Conservation (phyloP, 208 protist genomes). For the Leishmania braziliensis region DNA sequence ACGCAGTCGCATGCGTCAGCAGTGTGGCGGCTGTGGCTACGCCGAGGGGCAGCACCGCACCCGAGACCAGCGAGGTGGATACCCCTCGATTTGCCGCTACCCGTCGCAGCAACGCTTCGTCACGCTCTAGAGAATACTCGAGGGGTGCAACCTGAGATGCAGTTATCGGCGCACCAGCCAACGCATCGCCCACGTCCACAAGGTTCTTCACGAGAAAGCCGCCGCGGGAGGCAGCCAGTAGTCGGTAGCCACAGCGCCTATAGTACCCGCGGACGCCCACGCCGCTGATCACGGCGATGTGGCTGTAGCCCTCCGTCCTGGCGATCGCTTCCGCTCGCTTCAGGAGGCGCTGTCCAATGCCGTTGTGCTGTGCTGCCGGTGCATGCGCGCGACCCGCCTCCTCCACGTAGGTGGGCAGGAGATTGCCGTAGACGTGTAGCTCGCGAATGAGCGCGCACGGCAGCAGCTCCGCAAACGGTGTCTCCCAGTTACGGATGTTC, state of each 20-base stretch:
- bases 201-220: constrained; percentile 76
- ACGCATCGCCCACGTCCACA: background rate
- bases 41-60: background rate
- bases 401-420: constrained; percentile 57
- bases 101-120: background rate
- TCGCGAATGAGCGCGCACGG: constrained; percentile 96
- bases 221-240: constrained; percentile 42
- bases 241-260: constrained; percentile 93
- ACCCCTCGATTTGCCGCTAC: background rate
- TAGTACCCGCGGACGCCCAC: constrained; percentile 99
- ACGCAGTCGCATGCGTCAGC: constrained; percentile 1
- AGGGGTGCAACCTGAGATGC: too few species aligned
- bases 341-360: constrained; percentile 96
- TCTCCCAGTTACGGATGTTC: constrained; percentile 80
- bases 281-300: constrained; percentile 97
- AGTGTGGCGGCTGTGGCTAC: background rate
- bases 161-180: background rate
- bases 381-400: constrained; percentile 10
- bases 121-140: constrained; percentile 9
- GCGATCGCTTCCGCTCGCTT: constrained; percentile 96
- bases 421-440: constrained; percentile 96
- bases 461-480: constrained; percentile 94
- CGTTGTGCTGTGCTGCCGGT: constrained; percentile 95
- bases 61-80: too few species aligned
- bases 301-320: constrained; percentile 83